phyloP scores from a whole-genome alignment of 2,329 filamentous ascomycete species.

The Shiraia bambusicola region DNA sequence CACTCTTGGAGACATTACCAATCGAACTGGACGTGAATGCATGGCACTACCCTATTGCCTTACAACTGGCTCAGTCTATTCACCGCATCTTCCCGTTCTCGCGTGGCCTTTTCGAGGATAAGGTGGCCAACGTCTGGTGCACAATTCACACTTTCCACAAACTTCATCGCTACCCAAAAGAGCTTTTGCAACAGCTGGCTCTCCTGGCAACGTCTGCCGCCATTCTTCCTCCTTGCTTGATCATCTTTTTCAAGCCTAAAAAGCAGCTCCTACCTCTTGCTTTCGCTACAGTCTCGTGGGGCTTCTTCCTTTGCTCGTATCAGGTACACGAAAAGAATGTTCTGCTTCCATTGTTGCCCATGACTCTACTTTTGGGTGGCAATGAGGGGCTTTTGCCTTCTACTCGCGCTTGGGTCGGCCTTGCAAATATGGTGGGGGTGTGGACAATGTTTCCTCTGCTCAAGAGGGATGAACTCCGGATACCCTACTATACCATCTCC shows the following conservation, averaged over 20 bases:
- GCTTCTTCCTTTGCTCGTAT: conserved; percentile 96
- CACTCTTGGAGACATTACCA: conserved; percentile 65
- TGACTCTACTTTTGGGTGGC: conserved; percentile 82
- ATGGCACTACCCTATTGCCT: conserved; percentile 70
- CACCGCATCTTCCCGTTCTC: conserved; percentile 96
- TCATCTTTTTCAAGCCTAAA: conserved; percentile 76
- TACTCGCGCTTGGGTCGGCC: conserved; percentile 88
- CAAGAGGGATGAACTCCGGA: conserved; percentile 75
- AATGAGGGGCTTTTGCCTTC: conserved; percentile 75
- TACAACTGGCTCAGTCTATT: conserved; percentile 79
- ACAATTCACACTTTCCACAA: conserved; percentile 88
- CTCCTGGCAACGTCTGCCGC: conserved; percentile 72
- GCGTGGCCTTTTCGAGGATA: conserved; percentile 96
- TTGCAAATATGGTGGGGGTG: conserved; percentile 82
- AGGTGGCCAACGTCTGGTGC: conserved; percentile 98
- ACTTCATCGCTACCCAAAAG: conserved; percentile 70
- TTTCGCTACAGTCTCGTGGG: conserved; percentile 85
- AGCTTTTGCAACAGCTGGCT: conserved; percentile 73
- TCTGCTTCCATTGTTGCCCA: conserved; percentile 85
- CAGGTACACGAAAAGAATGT: conserved; percentile 99
- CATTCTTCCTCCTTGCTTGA: conserved; percentile 75
- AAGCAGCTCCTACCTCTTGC: conserved; percentile 77
- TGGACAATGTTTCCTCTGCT: conserved; percentile 96
- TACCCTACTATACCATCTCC: conserved; percentile 84
- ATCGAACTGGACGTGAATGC: conserved; percentile 61